These are phyloP conservation scores for Trebouxia sp. DNA, from an alignment of 139 green algal genomes.

Conservation along the genomic window DNA sequence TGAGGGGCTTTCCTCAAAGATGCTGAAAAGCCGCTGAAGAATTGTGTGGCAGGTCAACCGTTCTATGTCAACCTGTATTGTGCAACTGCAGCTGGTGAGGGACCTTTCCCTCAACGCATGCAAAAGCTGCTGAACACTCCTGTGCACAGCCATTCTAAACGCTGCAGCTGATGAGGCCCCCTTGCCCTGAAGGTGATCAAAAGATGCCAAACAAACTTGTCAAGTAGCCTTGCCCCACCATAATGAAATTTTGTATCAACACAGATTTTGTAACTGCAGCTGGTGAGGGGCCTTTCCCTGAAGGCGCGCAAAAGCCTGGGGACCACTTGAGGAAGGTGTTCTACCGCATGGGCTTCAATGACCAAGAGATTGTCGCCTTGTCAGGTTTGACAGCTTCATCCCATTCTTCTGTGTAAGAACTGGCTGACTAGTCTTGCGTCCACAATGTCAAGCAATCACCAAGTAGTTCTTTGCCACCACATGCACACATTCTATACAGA, in stretches of 20 bases:
- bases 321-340: conserved; percentile 76
- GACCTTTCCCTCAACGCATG: conserved; percentile 55
- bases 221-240: background rate
- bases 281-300: conserved; percentile 51
- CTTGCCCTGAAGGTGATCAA: too few species aligned
- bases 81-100: conserved; percentile 33
- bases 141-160: too few species aligned
- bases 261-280: conserved; percentile 30
- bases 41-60: background rate
- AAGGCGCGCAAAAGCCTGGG: conserved; percentile 47
- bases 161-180: too few species aligned
- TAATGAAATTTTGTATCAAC: background rate
- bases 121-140: too few species aligned
- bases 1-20: too few species aligned
- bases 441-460: too few species aligned
- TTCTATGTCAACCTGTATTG: background rate
- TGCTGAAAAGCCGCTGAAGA: too few species aligned
- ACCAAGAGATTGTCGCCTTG: conserved; percentile 71
- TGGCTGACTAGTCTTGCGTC: too few species aligned
- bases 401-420: too few species aligned
- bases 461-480: too few species aligned
- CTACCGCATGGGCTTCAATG: conserved; percentile 83
- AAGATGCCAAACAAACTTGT: background rate
- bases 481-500: too few species aligned
- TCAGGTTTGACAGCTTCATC: too few species aligned